A percentile compares a stretch with the other conserved stretches of the same genome.
Evolutionary conservation across 2,329 filamentous ascomycete species (phyloP).

Genomic region (Juglanconis oblonga): DNA sequence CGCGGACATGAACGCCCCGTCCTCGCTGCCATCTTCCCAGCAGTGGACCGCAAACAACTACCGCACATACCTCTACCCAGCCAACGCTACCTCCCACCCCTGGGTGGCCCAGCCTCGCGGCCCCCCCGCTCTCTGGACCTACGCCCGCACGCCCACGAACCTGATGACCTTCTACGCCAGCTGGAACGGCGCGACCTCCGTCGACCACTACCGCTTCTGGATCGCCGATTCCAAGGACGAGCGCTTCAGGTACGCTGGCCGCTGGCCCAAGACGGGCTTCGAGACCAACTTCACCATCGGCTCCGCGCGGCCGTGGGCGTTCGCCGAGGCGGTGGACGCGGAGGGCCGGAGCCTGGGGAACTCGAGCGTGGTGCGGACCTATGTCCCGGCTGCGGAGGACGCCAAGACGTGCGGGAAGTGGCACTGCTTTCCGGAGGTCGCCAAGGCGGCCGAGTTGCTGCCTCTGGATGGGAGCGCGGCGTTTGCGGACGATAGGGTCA

Average conservation of each 20-base stretch:
- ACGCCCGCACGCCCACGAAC: slow-evolving; percentile 8
- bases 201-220: slow-evolving; percentile 6
- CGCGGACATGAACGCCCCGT: slow-evolving; percentile 2
- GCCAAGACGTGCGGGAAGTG: neutral
- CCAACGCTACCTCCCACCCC: neutral
- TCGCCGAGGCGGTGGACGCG: slow-evolving; percentile 11
- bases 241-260: slow-evolving; percentile 1
- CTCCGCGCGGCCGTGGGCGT: slow-evolving; percentile 2
- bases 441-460: neutral
- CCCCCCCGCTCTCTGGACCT: slow-evolving; percentile 8
- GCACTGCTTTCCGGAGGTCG: slow-evolving; percentile 6
- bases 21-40: neutral
- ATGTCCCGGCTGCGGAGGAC: slow-evolving; percentile 4
- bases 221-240: neutral
- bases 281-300: slow-evolving; percentile 13
- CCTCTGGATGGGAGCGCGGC: neutral
- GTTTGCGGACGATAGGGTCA: neutral
- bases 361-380: slow-evolving; percentile 7
- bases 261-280: slow-evolving; percentile 3
- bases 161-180: slow-evolving; percentile 6
- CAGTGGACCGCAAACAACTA: slow-evolving; percentile 9
- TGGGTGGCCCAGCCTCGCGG: slow-evolving; percentile 5
- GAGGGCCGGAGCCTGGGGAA: slow-evolving; percentile 7
- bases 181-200: slow-evolving; percentile 14
- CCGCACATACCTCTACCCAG: slow-evolving; percentile 5